phyloP scores from a whole-genome alignment of 148 eudicot species.

The Fallopia convolvulus region DNA sequence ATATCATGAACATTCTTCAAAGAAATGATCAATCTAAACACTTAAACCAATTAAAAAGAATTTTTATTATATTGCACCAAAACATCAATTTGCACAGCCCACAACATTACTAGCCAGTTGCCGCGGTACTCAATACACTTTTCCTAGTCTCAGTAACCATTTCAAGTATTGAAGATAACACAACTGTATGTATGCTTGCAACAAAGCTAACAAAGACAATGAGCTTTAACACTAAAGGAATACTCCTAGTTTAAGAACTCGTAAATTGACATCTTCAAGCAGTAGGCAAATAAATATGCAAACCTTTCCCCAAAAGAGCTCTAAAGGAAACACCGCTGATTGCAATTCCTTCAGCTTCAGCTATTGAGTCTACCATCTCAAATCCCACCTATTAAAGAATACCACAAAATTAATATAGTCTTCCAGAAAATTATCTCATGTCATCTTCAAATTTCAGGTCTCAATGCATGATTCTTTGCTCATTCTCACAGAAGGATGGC shows the following conservation, averaged over 20 bases:
- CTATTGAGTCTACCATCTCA: constrained; percentile 79
- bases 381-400: constrained; percentile 62
- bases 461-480: not conserved
- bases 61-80: too few relatives aligned
- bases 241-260: not conserved
- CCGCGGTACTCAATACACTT: too few relatives aligned
- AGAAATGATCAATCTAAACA: too few relatives aligned
- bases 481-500: not conserved
- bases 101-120: too few relatives aligned
- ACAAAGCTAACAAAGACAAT: not conserved
- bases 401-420: not conserved
- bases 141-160: too few relatives aligned
- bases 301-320: constrained; percentile 80
- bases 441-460: not conserved
- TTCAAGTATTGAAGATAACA: too few relatives aligned
- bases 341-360: constrained; percentile 83
- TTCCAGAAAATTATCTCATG: not conserved
- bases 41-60: too few relatives aligned
- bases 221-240: not conserved
- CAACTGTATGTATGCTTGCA: too few relatives aligned
- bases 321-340: constrained; percentile 59
- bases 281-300: not conserved
- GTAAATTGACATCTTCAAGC: not conserved
- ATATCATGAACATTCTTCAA: too few relatives aligned
- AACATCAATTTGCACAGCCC: too few relatives aligned